These are phyloP conservation scores for Sugiyamaella novakii DNA, from an alignment of 1,139 yeast genomes.

Conservation along the genomic window DNA sequence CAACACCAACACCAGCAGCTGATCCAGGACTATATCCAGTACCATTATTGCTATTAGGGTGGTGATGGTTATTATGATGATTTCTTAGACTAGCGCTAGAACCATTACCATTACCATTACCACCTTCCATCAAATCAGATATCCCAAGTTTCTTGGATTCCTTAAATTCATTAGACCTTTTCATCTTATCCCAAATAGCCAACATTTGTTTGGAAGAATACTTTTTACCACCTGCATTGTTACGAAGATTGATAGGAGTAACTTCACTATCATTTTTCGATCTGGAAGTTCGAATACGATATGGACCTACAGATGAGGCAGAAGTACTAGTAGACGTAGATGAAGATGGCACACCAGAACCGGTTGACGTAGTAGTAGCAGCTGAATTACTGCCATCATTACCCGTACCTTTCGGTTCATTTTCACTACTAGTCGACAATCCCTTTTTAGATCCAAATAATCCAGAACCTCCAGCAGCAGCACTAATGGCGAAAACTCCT, in stretches of 20 bases:
- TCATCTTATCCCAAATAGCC: constrained; percentile 54
- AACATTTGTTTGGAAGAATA: constrained; percentile 59
- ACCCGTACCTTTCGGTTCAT: not conserved
- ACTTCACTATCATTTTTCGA: not conserved
- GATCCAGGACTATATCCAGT: no score
- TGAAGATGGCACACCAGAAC: no score
- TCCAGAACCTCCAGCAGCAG: constrained; percentile 19
- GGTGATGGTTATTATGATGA: constrained; percentile 7
- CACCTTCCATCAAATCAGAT: not conserved
- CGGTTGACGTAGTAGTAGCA: not conserved
- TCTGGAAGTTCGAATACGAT: not conserved
- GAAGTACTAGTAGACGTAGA: not conserved
- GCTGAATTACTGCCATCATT: not conserved
- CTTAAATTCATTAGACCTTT: constrained; percentile 37
- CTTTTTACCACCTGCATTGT: constrained; percentile 32
- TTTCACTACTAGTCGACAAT: not conserved
- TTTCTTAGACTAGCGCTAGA: not conserved
- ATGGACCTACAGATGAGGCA: constrained; percentile 2
- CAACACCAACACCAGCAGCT: not conserved
- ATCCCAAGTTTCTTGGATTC: constrained; percentile 22
- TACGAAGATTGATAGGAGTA: constrained; percentile 14
- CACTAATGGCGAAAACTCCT: constrained; percentile 20
- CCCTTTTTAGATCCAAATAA: constrained; percentile 8
- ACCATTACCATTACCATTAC: not conserved
- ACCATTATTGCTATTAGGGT: not conserved